These are phyloP conservation scores for Hymenoscyphus salicellus DNA, from an alignment of 2,329 filamentous ascomycete species.

Conservation along the genomic window DNA sequence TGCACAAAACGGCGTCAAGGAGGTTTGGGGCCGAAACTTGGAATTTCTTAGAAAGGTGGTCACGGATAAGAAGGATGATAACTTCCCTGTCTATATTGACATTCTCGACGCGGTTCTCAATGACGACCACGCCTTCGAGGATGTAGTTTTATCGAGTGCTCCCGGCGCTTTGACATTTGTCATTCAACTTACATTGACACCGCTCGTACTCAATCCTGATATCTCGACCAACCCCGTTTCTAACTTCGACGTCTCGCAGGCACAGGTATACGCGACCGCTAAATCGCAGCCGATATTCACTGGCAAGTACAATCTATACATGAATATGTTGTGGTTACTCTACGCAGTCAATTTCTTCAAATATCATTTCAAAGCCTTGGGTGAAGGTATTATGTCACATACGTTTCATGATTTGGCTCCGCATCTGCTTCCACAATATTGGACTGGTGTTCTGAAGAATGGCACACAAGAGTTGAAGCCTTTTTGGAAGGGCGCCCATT, in stretches of 20 bases:
- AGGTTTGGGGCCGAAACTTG: slow-evolving; percentile 34
- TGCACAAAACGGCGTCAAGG: slow-evolving; percentile 28
- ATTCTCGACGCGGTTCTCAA: slow-evolving; percentile 30
- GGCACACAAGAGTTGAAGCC: slow-evolving; percentile 39
- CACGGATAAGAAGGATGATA: slow-evolving; percentile 9
- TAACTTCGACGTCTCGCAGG: slow-evolving; percentile 45
- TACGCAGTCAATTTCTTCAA: slow-evolving; percentile 53
- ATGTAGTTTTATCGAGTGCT: slow-evolving; percentile 15
- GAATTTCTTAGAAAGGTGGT: slow-evolving; percentile 25
- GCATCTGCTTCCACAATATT: slow-evolving; percentile 42
- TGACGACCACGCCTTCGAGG: slow-evolving; percentile 16
- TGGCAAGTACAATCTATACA: slow-evolving; percentile 36
- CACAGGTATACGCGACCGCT: slow-evolving; percentile 41
- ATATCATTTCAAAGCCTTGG: slow-evolving; percentile 44
- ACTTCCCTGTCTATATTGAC: slow-evolving; percentile 17
- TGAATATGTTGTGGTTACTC: slow-evolving; percentile 47
- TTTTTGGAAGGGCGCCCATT: slow-evolving; percentile 51
- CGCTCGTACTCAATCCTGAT: slow-evolving; percentile 30
- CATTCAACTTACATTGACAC: slow-evolving; percentile 32
- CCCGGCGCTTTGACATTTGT: slow-evolving; percentile 20
- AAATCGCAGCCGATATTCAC: slow-evolving; percentile 40
- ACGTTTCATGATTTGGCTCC: slow-evolving; percentile 38
- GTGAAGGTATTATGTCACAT: slow-evolving; percentile 38
- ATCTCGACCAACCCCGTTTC: slow-evolving; percentile 21
- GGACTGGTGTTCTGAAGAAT: slow-evolving; percentile 39